Percentiles rank a stretch among this genome's conserved stretches.
phyloP scores from a whole-genome alignment of 2,329 filamentous ascomycete species.

The Monosporascus sp. region DNA sequence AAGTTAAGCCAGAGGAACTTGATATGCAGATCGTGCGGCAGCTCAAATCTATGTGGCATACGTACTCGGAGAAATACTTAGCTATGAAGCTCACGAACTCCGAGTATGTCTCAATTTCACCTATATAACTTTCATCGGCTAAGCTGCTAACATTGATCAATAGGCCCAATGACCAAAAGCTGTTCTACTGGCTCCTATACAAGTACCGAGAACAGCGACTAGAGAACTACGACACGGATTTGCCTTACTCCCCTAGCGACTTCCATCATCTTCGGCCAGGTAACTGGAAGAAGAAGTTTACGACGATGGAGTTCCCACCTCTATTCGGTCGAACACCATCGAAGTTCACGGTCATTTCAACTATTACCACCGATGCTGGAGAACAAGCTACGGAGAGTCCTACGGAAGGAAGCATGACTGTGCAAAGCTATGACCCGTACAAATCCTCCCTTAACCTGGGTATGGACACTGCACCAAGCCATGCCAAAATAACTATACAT shows the following conservation, averaged over 20 bases:
- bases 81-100: slow-evolving; percentile 60
- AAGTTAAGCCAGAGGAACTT: slow-evolving; percentile 59
- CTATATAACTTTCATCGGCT: not conserved
- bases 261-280: slow-evolving; percentile 71
- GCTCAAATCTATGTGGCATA: slow-evolving; percentile 87
- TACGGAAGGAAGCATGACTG: slow-evolving; percentile 34
- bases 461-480: slow-evolving; percentile 44
- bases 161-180: slow-evolving; percentile 82
- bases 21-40: slow-evolving; percentile 79
- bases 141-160: slow-evolving; percentile 17
- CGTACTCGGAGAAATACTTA: slow-evolving; percentile 67
- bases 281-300: slow-evolving; percentile 53
- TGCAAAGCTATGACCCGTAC: slow-evolving; percentile 77
- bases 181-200: slow-evolving; percentile 82
- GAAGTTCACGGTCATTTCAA: slow-evolving; percentile 61
- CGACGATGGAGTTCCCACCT: slow-evolving; percentile 53
- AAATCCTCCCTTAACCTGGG: slow-evolving; percentile 56
- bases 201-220: slow-evolving; percentile 79
- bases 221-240: slow-evolving; percentile 76
- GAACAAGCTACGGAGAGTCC: slow-evolving; percentile 32
- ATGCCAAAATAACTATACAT: slow-evolving; percentile 65
- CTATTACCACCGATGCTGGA: slow-evolving; percentile 42
- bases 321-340: slow-evolving; percentile 49
- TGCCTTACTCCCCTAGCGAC: slow-evolving; percentile 84
- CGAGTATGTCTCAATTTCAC: slow-evolving; percentile 45